Evolutionary conservation across 2,329 filamentous ascomycete genomes (phyloP), one percentile per base, ranked within the genome.

Genomic region (Penicillium sp.): DNA sequence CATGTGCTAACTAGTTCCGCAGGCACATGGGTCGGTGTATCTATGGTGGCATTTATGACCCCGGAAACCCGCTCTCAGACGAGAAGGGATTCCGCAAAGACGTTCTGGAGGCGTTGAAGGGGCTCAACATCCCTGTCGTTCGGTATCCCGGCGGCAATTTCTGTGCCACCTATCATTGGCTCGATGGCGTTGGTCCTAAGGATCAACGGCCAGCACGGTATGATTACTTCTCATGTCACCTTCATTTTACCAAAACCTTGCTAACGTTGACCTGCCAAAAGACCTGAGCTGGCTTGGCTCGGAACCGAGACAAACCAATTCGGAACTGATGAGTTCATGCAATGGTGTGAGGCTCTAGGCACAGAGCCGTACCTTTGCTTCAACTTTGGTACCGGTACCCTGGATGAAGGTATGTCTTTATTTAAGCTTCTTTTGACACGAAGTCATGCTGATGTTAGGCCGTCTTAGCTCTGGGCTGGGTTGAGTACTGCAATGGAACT

Each of bases 11-110:
- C 53, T 36, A 7, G 54, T 45, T 49, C 51, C 13, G 33, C 64
- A 91, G 89, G 67, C 91, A 94, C 75, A 94, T 94, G 90, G 90
- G 90, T 67, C 86, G 90, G 61, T 94, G 90, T 79, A 92, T 94
- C 70, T 93, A 94, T 72, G 89, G 89, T 62, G 90, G 91, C 63
- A 89, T 94, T 70, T 93, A 92, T 75, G 90, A 93, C 66, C 90
- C 89, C 1, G 83, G 82, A 35, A 92, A 87, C 72, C 77, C 85
- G 3, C 81, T 92, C n/a, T 87, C 89, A 2, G 89, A 93, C 65
- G 80, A 85, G 53, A 80, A 89, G 63, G 90, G 90, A 42, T 93
- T 91, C 77, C 87, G 90, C 39, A 90, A 82, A 64, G 90, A 94
- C 75, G 90, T 94, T 42, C 83, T 94, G 25, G 82, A 84, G 42